phyloP scores from a whole-genome alignment of 1,139 yeast species.

The Pichia terricola region DNA sequence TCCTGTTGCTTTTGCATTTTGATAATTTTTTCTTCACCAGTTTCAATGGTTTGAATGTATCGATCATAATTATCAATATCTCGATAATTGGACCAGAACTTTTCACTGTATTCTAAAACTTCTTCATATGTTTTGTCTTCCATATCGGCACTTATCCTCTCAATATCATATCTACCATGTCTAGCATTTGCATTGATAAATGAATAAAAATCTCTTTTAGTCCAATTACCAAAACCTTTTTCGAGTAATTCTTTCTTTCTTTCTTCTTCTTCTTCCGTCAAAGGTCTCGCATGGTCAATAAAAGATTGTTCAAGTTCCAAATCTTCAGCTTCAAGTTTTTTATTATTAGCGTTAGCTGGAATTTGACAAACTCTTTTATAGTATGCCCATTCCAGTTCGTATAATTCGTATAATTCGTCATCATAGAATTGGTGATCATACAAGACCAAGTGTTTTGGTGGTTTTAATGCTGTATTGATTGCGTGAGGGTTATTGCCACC shows the following conservation, averaged over 20 bases:
- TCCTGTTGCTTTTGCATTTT: slow-evolving; percentile 52
- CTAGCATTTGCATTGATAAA: slow-evolving; percentile 53
- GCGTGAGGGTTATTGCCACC: slow-evolving; percentile 21
- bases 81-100: slow-evolving; percentile 56
- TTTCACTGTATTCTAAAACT: slow-evolving; percentile 53
- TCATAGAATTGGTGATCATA: slow-evolving; percentile 72
- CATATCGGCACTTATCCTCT: slow-evolving; percentile 53
- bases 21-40: slow-evolving; percentile 64
- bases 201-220: slow-evolving; percentile 61
- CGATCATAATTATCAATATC: slow-evolving; percentile 69
- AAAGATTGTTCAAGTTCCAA: slow-evolving; percentile 51
- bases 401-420: slow-evolving; percentile 46
- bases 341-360: slow-evolving; percentile 35
- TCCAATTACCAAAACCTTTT: slow-evolving; percentile 61
- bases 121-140: slow-evolving; percentile 61
- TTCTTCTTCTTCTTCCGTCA: slow-evolving; percentile 58
- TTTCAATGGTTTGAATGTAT: slow-evolving; percentile 55
- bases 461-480: slow-evolving; percentile 35
- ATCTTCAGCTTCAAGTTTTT: slow-evolving; percentile 41
- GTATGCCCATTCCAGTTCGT: slow-evolving; percentile 57
- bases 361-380: slow-evolving; percentile 46
- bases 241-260: slow-evolving; percentile 43
- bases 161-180: slow-evolving; percentile 59
- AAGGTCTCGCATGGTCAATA: slow-evolving; percentile 52
- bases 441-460: slow-evolving; percentile 59